Base-by-base conservation (phyloP, 2,329 filamentous ascomycete species). In the Sporothrix brunneoviolacea region DNA sequence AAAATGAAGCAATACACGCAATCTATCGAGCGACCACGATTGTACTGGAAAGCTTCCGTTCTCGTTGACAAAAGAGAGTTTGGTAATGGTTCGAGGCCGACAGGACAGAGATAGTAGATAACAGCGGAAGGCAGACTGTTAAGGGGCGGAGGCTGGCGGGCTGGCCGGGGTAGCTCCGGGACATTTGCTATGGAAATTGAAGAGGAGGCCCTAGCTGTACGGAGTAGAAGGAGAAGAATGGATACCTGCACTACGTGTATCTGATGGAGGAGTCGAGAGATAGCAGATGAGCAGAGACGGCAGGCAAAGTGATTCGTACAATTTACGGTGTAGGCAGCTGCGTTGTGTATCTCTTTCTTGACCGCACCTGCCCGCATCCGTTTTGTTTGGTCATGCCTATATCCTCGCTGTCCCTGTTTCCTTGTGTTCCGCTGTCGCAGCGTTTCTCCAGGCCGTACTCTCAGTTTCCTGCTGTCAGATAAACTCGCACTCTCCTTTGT, bases 291-390 rank as follows among this genome's bases (percentile, higher is more conserved):
- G n/a, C n/a, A n/a, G n/a, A n/a, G n/a, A n/a, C n/a, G n/a, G n/a
- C n/a, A n/a, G n/a, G n/a, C n/a, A n/a, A n/a, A n/a, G n/a, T n/a
- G n/a, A n/a, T n/a, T n/a, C n/a, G n/a, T n/a, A n/a, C n/a, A n/a
- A n/a, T n/a, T n/a, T n/a, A n/a, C n/a, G n/a, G n/a, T n/a, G n/a
- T n/a, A n/a, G 43, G 43, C 33, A 37, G 43, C 22, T 37, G 43
- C 33, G 13, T 18, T 37, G 38, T 9, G 21, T 15, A n/a, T n/a
- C n/a, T 21, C 24, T 8, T 30, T 30, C 21, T 45, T 12, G 42
- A 27, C 41, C 48, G 40, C 48, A 44, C 41, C 42, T 46, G 48
- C 28, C 48, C 48, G 48, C 41, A 45, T 46, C 43, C 32, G 43
- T 12, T n/a, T 28, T 3, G 21, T 28, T 8, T 7, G 8, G n/a